Evolutionary conservation across 2,329 filamentous ascomycete genomes (phyloP).

Genomic region (Leptographium galeiforme): DNA sequence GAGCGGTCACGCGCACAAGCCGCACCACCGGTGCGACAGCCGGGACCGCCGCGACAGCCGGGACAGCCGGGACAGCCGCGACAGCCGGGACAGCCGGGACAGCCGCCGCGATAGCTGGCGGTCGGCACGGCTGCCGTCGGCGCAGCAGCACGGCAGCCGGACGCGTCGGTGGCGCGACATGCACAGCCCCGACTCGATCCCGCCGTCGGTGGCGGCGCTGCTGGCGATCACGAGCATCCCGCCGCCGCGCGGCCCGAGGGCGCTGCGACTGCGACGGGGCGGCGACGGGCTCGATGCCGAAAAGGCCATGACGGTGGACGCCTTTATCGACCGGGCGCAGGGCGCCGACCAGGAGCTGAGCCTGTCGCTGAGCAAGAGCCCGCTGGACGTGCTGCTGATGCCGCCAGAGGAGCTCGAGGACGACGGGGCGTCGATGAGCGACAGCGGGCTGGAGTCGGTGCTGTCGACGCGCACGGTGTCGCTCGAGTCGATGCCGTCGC

Average conservation of each 20-base stretch:
- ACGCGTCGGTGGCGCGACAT: constrained; percentile 18
- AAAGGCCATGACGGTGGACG: constrained; percentile 39
- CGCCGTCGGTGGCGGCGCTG: constrained; percentile 46
- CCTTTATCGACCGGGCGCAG: constrained; percentile 38
- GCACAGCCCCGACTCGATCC: constrained; percentile 39
- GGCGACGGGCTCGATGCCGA: constrained; percentile 5
- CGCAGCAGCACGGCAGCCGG: constrained; percentile 14
- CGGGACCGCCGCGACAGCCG: constrained; percentile 9
- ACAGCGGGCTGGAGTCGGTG: constrained; percentile 36
- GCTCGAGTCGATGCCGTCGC: constrained; percentile 47
- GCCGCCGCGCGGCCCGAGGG: constrained; percentile 23
- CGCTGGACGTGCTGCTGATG: constrained; percentile 45
- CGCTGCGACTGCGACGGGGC: background rate
- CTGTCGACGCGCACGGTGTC: constrained; percentile 43
- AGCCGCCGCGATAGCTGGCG: background rate
- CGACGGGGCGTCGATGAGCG: constrained; percentile 34
- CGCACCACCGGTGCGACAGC: constrained; percentile 18
- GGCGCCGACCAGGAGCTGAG: constrained; percentile 47
- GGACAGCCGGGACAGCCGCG: constrained; percentile 9
- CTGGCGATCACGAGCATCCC: constrained; percentile 51
- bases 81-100: constrained; percentile 13
- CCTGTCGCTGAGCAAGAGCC: constrained; percentile 37
- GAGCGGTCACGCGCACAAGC: constrained; percentile 19
- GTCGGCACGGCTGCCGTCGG: background rate
- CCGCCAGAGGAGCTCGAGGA: constrained; percentile 44